phyloP scores from a whole-genome alignment of 345 rosid species.

The Crucihimalaya himalaica region DNA sequence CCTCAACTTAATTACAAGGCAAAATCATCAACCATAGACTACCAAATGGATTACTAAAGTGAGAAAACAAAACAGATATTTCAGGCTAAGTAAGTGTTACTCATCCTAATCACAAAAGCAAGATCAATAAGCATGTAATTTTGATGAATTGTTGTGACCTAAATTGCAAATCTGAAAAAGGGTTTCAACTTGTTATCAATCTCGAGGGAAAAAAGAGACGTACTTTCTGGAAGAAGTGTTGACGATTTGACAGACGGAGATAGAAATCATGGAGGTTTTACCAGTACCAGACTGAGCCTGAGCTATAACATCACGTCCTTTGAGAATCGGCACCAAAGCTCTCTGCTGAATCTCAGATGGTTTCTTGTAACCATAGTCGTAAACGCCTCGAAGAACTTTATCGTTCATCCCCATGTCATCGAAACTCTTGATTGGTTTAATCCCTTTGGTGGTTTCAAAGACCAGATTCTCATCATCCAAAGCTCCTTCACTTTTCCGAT shows the following conservation, averaged over 20 bases:
- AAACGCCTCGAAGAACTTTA: slow-evolving; percentile 80
- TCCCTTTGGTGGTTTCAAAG: slow-evolving; percentile 87
- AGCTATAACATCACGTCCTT: slow-evolving; percentile 90
- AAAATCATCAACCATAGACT: not conserved
- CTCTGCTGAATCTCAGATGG: slow-evolving; percentile 96
- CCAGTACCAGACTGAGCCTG: slow-evolving; percentile 99
- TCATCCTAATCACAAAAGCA: not conserved
- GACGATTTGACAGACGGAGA: slow-evolving; percentile 80
- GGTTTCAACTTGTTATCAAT: slow-evolving; percentile 18
- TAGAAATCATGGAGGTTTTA: slow-evolving; percentile 95
- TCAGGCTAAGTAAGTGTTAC: not conserved
- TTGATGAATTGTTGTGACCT: not conserved
- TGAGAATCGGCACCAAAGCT: slow-evolving; percentile 85
- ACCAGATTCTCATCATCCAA: slow-evolving; percentile 63
- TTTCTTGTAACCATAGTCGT: slow-evolving; percentile 86
- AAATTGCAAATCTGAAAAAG: slow-evolving; percentile 19
- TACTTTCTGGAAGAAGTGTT: slow-evolving; percentile 73
- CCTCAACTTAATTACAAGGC: not conserved
- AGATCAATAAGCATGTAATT: not conserved
- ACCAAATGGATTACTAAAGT: not conserved
- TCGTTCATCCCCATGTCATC: slow-evolving; percentile 79
- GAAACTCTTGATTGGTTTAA: slow-evolving; percentile 75
- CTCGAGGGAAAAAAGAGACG: not conserved
- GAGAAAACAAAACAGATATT: not conserved
- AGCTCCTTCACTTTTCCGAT: slow-evolving; percentile 13